Evolutionary conservation across 2,329 filamentous ascomycete genomes (phyloP).

Genomic region (Massarina eburnea): DNA sequence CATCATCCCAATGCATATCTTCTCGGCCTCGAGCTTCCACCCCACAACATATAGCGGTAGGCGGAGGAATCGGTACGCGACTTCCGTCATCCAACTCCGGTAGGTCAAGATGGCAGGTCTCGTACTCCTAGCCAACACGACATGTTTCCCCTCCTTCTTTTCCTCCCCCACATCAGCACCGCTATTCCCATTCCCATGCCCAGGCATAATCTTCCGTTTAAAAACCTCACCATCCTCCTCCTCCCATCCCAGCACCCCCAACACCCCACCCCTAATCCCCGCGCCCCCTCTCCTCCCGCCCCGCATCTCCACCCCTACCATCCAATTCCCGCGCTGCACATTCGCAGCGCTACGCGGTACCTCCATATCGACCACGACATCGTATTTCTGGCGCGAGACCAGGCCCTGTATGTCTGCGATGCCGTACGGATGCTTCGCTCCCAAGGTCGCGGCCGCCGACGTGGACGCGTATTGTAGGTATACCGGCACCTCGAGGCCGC

Average conservation of each 20-base stretch:
- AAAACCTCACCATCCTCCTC: slow-evolving; percentile 32
- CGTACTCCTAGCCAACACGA: slow-evolving; percentile 55
- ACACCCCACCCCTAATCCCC: slow-evolving; percentile 9
- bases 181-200: neutral
- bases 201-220: neutral
- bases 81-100: slow-evolving; percentile 53
- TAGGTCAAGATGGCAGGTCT: slow-evolving; percentile 82
- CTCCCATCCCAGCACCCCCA: slow-evolving; percentile 30
- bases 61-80: slow-evolving; percentile 27
- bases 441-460: neutral
- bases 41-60: slow-evolving; percentile 71
- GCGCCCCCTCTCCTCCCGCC: slow-evolving; percentile 18
- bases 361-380: slow-evolving; percentile 72
- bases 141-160: slow-evolving; percentile 15
- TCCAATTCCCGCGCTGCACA: slow-evolving; percentile 83
- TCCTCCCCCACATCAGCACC: neutral
- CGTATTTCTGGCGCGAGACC: slow-evolving; percentile 75
- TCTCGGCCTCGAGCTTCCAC: slow-evolving; percentile 64
- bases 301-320: slow-evolving; percentile 78
- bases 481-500: slow-evolving; percentile 62
- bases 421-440: slow-evolving; percentile 52
- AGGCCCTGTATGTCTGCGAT: slow-evolving; percentile 46
- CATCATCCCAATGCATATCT: slow-evolving; percentile 68
- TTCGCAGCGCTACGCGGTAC: slow-evolving; percentile 80
- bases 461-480: slow-evolving; percentile 59